These are phyloP conservation scores for Nectriaceae sp. DNA, from an alignment of 2,329 filamentous ascomycete genomes.

Conservation along the genomic window DNA sequence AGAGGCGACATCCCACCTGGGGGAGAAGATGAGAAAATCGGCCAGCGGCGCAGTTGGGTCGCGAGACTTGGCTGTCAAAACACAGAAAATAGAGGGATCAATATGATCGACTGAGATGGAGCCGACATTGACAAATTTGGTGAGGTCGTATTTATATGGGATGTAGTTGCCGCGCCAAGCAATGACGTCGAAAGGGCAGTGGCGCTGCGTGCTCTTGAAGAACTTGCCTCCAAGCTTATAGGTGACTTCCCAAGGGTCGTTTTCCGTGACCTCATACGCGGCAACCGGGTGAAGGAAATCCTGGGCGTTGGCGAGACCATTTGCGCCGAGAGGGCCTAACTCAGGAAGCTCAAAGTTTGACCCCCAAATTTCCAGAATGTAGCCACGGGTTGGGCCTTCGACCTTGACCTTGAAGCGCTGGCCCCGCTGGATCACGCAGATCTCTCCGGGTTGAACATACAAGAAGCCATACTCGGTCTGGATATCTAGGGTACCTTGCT, in stretches of 20 bases:
- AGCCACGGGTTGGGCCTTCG: conserved; percentile 62
- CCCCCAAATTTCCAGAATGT: conserved; percentile 67
- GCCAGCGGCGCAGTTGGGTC: conserved; percentile 55
- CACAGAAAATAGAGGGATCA: conserved; percentile 66
- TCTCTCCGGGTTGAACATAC: conserved; percentile 66
- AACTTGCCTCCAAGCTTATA: conserved; percentile 64
- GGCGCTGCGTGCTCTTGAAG: conserved; percentile 60
- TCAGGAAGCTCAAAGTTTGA: conserved; percentile 66
- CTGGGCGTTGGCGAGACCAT: conserved; percentile 63
- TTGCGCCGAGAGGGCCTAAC: conserved; percentile 66
- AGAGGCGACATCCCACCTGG: conserved; percentile 63
- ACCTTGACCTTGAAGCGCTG: conserved; percentile 44
- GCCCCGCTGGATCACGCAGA: conserved; percentile 65
- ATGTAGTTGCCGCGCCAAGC: conserved; percentile 71
- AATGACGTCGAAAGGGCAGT: conserved; percentile 70
- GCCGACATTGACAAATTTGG: conserved; percentile 58
- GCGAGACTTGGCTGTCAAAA: conserved; percentile 60
- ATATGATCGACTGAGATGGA: conserved; percentile 53
- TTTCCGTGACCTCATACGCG: conserved; percentile 51
- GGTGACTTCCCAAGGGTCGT: conserved; percentile 56
- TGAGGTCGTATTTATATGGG: conserved; percentile 58
- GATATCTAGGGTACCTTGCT: conserved; percentile 66
- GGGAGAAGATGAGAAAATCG: conserved; percentile 69
- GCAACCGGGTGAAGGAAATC: conserved; percentile 67
- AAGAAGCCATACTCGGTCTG: conserved; percentile 68